Evolutionary conservation across 2,329 filamentous ascomycete species (phyloP), one percentile per base, ranked within the genome.

Genomic region (Leptographium procerum): DNA sequence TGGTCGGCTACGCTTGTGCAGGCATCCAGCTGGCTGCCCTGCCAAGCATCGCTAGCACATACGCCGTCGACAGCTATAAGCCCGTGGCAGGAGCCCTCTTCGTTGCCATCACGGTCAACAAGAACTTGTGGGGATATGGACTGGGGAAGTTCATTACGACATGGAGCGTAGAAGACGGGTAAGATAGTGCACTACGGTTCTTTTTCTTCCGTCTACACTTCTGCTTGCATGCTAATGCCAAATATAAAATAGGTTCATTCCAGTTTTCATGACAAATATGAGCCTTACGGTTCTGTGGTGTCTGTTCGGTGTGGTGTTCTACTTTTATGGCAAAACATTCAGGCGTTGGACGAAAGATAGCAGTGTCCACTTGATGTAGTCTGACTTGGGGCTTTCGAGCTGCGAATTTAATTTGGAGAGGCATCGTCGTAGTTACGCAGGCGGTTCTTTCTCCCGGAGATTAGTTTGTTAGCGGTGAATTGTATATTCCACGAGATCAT

Each of bases 11-110:
- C 62, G 72, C 61, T 1, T 65, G 64, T 33, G 57, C 66, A 0
- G 70, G 70, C 2, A 63, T 71, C 24, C 68, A 70, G 60, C 68
- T 71, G 5, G 64, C 68, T 5, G 81, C 81, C 0, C 68, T 86
- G 14, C 83, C 83, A 0, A 76, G 77, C 14, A 85, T 86, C 59
- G 75, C 72, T 5, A 79, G 73, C 36, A 82, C 73, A 3, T 85
- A 85, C 64, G 80, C 81, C 0, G 77, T 86, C 19, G 83, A 86
- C 66, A 79, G 75, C 58, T 86, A 86, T 68, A 86, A 85, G 69
- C 82, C 83, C 0, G 79, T 85, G 2, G 77, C 82, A 0, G 82
- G 83, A 7, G 61, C 61, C n/a, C 57, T 66, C 54, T 65, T 66
- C 48, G 65, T 66, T 13, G 62, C 63, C 33, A 65, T 66, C 52